phyloP scores from a whole-genome alignment of 768 basidiomycete genomes.

The Pleurotus tuoliensis region DNA sequence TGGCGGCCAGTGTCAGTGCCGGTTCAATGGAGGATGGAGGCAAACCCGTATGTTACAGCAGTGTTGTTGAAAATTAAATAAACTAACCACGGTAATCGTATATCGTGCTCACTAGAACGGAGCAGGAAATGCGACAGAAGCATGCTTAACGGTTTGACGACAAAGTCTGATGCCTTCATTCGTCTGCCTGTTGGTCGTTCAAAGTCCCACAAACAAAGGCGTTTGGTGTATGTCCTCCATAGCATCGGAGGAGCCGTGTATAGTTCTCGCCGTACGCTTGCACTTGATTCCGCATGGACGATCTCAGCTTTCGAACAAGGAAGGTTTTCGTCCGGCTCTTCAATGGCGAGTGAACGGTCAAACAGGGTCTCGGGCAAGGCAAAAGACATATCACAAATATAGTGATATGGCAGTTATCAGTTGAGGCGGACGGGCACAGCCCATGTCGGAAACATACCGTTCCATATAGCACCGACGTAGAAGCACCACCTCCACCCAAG shows the following conservation, averaged over 20 bases:
- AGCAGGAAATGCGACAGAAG: constrained; percentile 33
- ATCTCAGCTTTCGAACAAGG: too few relatives aligned
- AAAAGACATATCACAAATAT: constrained; percentile 32
- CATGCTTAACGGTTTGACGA: constrained; percentile 32
- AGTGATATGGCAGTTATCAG: background rate
- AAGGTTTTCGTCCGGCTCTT: too few relatives aligned
- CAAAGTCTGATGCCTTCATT: constrained; percentile 24
- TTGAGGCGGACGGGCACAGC: background rate
- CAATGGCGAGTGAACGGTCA: constrained; percentile 16
- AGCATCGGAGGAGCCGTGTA: constrained; percentile 25
- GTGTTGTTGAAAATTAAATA: constrained; percentile 6
- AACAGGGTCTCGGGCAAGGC: constrained; percentile 40
- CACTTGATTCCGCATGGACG: too few relatives aligned
- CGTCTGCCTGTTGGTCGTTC: constrained; percentile 23
- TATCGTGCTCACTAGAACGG: constrained; percentile 26
- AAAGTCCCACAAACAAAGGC: constrained; percentile 27
- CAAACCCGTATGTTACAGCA: constrained; percentile 34
- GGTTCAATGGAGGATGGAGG: constrained; percentile 38
- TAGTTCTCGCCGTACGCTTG: background rate
- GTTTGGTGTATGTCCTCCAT: constrained; percentile 20
- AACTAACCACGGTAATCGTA: background rate
- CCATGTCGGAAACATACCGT: constrained; percentile 16
- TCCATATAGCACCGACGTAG: constrained; percentile 39
- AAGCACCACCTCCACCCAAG: constrained; percentile 43
- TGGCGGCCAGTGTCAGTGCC: constrained; percentile 31